Base-by-base conservation (phyloP, 495 filamentous ascomycete species). In the Penicillium robsamsonii region DNA sequence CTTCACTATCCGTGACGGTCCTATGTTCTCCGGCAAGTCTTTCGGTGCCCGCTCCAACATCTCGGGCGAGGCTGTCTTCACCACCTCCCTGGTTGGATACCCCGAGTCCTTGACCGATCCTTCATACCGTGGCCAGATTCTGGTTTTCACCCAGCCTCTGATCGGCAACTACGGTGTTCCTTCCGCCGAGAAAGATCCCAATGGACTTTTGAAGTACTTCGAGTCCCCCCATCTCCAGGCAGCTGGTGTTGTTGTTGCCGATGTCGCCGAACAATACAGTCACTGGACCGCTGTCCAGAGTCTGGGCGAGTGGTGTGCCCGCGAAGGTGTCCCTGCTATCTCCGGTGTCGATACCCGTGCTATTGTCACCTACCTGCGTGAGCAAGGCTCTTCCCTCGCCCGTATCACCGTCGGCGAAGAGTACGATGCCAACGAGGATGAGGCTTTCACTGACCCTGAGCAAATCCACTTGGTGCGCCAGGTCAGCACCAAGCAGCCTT, bases 91-190 rank as follows among this genome's bases (percentile, higher is more conserved):
- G 55, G 92, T 96, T 56, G 92, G 91, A 57, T 98, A 98, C 70
- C 94, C 94, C 58, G 95, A 98, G 77, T 96, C 93, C 43, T 85
- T 99, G 84, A 97, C 94, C 67, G 95, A 97, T 66, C 95, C 94
- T 38, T 97, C 94, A 30, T 99, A 99, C 81, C 92, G 95, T 62
- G 95, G 95, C 43, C 95, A 99, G 78, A 97, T 97, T 55, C 79
- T 96, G 64, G 93, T 97, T 66, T 96, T 99, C 81, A 99, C 94
- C 52, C 91, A 96, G 70, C 94, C 94, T n/a, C 77, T 99, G 59
- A 96, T 99, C 71, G 94, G 94, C 61, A 99, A 99, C 79, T 99
- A 99, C 68, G 94, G 94, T 63, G 91, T 96, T 2, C 92, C 91
- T 3, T 91, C 89, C 13, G 81, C 78, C 31, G 81, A 81, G 65